phyloP scores from a whole-genome alignment of 1,284 basidiomycete genomes.

The Tilletia walkeri region DNA sequence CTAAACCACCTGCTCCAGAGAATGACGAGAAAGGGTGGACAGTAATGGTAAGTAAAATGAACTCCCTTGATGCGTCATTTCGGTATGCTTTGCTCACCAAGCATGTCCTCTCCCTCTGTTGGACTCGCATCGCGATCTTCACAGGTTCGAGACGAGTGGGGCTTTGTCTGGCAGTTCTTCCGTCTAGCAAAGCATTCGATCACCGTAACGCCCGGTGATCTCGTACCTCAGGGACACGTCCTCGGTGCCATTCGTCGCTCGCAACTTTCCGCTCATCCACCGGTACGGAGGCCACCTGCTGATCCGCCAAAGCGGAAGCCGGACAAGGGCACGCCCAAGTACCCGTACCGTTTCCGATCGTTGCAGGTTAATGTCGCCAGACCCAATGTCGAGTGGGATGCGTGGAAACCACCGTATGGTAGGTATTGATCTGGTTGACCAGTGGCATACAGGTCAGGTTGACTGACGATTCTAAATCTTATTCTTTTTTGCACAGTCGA shows the following conservation, averaged over 20 bases:
- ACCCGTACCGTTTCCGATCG: conserved; percentile 38
- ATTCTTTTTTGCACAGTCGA: neutral
- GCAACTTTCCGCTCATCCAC: conserved; percentile 30
- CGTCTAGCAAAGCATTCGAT: conserved; percentile 31
- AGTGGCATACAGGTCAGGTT: neutral
- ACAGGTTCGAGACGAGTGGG: conserved; percentile 43
- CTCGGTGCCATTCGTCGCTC: conserved; percentile 32
- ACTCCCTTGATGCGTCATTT: neutral
- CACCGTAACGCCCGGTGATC: conserved; percentile 27
- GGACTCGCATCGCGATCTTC: neutral
- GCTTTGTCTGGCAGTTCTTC: conserved; percentile 45
- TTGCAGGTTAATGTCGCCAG: conserved; percentile 43
- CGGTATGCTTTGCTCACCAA: neutral
- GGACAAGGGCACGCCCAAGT: conserved; percentile 30
- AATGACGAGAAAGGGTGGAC: conserved; percentile 41
- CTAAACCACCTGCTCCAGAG: conserved; percentile 29
- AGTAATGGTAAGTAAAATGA: conserved; percentile 24
- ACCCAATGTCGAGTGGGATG: conserved; percentile 32
- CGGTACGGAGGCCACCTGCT: conserved; percentile 31
- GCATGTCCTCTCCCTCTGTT: neutral
- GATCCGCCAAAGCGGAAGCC: conserved; percentile 30
- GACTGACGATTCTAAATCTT: neutral
- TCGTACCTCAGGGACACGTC: conserved; percentile 35
- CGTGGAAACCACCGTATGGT: conserved; percentile 32
- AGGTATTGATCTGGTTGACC: neutral